Evolutionary conservation across 345 rosid species (phyloP), one percentile per base, ranked within the genome.

Genomic region (Hibiscus tridactylites): DNA sequence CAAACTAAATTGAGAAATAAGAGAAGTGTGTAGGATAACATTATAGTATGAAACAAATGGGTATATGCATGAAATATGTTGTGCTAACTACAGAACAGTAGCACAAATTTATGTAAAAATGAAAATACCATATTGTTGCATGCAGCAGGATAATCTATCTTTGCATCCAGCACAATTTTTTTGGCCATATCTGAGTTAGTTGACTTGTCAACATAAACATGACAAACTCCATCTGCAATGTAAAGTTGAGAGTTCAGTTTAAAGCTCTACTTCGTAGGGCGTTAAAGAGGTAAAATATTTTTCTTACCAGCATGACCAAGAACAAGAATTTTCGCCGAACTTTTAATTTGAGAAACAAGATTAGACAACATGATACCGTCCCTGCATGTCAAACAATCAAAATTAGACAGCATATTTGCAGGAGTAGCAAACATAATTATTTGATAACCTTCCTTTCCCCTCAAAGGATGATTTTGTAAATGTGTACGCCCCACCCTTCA

Each of bases 241-340:
- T 66, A 74, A 72, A 44, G 46, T 15, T 59, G 2, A 9, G 26
- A 60, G 26, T 39, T 71, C 54, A 71, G 39, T n/a, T 19, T 56
- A n/a, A 66, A 61, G 17, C 21, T 57, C 15, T 58, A 57, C 3
- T 8, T 9, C 9, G 6, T 12, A 6, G 5, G 7, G 4, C 42
- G 17, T 68, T 29, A 37, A 31, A 21, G 16, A 42, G 8, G 15
- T 35, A 57, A 0, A 28, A 5, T 19, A 8, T 9, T 64, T 8
- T 24, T 78, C 90, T 84, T 75, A 89, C 92, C 92, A n/a, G 95
- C 80, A 81, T 90, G 95, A 70, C 95, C 95, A 26, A 90, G 83
- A 73, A 90, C 90, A 60, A 90, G 95, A 79, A 90, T 87, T 85
- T 87, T 90, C 10, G 95, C 87, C 15, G 92, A 83, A 74, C 73